These are phyloP conservation scores for Chaetoceros muelleri DNA, from an alignment of 108 stramenopile species.

Conservation along the genomic window DNA sequence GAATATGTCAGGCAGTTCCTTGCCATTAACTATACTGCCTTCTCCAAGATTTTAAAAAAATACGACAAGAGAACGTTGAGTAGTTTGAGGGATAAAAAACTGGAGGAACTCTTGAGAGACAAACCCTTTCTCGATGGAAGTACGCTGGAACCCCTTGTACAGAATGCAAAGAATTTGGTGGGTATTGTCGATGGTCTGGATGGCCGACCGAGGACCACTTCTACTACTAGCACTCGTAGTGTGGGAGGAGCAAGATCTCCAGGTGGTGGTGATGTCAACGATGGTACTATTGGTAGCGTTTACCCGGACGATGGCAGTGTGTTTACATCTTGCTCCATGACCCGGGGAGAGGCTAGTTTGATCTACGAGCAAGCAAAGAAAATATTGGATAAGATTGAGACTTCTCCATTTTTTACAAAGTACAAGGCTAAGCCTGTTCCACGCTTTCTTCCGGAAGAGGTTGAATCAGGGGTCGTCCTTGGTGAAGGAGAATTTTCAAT, in stretches of 20 bases:
- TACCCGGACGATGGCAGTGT: not conserved
- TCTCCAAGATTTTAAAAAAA: constrained; percentile 15
- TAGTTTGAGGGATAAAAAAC: not conserved
- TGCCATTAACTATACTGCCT: constrained; percentile 8
- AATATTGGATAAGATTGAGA: not conserved
- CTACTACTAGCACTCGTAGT: no score
- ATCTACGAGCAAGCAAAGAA: not conserved
- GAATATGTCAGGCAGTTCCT: constrained; percentile 2
- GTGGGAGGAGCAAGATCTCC: no score
- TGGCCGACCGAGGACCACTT: no score
- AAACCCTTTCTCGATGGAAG: constrained; percentile 1
- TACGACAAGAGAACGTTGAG: constrained; percentile 6
- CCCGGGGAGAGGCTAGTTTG: not conserved
- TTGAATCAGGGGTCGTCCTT: constrained; percentile 25
- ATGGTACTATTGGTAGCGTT: not conserved
- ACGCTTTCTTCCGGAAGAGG: constrained; percentile 12
- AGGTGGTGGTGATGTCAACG: no score
- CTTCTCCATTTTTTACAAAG: not conserved
- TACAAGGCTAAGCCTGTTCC: not conserved
- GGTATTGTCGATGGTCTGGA: not conserved
- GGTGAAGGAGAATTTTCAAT: constrained; percentile 54
- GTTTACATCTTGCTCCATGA: not conserved
- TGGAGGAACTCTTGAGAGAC: not conserved
- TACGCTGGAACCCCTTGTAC: not conserved
- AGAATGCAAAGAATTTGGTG: not conserved